These are phyloP conservation scores for Craspedostauros australis DNA, from an alignment of 108 stramenopile genomes.

Conservation along the genomic window DNA sequence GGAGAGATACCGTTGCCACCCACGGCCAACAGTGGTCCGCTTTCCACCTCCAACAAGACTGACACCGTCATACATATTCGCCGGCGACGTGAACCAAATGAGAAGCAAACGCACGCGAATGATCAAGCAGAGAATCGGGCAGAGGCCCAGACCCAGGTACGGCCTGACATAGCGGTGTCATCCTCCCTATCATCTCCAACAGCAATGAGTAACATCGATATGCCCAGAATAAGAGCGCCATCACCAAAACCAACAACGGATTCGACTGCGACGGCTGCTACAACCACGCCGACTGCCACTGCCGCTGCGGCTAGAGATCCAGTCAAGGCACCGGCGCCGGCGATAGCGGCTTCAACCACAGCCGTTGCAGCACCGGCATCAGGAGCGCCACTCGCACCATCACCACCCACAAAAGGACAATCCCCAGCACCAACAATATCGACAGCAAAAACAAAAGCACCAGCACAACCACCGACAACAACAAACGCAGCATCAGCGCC, in stretches of 20 bases:
- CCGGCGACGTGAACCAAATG: neutral
- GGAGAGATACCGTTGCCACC: no score
- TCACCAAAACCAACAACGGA: neutral
- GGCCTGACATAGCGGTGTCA: neutral
- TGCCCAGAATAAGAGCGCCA: slow-evolving; percentile 6
- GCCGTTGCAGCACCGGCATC: slow-evolving; percentile 4
- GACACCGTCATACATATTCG: neutral
- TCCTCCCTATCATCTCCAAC: neutral
- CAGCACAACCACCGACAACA: neutral
- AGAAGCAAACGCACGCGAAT: neutral
- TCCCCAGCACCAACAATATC: neutral
- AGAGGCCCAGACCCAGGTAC: neutral
- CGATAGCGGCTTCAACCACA: neutral
- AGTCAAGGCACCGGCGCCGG: neutral
- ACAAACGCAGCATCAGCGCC: neutral
- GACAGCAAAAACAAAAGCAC: slow-evolving; percentile 1
- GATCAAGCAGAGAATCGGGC: no score
- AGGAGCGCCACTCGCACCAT: slow-evolving; percentile 19
- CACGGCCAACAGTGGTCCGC: no score
- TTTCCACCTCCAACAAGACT: no score
- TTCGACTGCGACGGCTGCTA: neutral
- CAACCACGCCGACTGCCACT: neutral
- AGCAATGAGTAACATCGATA: neutral
- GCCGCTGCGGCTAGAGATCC: slow-evolving; percentile 1
- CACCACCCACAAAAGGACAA: neutral